These are phyloP conservation scores for Stellera chamaejasme DNA, from an alignment of 345 rosid genomes.

Conservation along the genomic window DNA sequence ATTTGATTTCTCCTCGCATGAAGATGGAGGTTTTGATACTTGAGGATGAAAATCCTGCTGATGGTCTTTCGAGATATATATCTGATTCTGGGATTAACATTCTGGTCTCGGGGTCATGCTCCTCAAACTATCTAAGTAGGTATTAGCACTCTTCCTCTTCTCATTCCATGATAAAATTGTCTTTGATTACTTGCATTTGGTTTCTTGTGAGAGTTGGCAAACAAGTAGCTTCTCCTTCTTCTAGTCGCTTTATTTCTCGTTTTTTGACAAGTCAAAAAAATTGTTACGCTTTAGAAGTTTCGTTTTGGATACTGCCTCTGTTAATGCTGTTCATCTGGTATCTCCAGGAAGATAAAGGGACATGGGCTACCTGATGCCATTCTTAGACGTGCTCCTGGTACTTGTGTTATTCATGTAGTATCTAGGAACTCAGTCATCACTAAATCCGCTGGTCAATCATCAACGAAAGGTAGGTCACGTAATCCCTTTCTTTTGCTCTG, in stretches of 20 bases:
- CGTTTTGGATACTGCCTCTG: not conserved
- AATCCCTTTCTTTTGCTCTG: conserved; percentile 1
- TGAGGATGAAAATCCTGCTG: conserved; percentile 59
- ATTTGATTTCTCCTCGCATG: conserved; percentile 10
- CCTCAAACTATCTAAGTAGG: conserved; percentile 47
- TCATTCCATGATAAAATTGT: not conserved
- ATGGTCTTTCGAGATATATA: conserved; percentile 43
- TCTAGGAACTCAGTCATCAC: conserved; percentile 32
- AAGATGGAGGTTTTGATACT: conserved; percentile 73
- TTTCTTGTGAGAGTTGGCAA: not conserved
- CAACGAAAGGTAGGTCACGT: conserved; percentile 24
- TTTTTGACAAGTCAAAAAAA: not conserved
- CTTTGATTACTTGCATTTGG: not conserved
- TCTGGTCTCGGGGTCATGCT: conserved; percentile 73
- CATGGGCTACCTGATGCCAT: conserved; percentile 46
- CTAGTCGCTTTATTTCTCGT: not conserved
- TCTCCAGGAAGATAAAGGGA: conserved; percentile 42
- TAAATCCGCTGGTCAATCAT: conserved; percentile 32
- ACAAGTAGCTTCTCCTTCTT: not conserved
- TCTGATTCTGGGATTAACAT: conserved; percentile 37
- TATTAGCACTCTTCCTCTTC: conserved; percentile 11
- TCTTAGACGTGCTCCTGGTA: conserved; percentile 36
- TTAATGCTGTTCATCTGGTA: conserved; percentile 7
- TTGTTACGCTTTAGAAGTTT: no score
- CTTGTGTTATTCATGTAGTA: conserved; percentile 47